Conservation (phyloP, 2,329 filamentous ascomycete genomes). For the Pseudogymnoascus sp. region DNA sequence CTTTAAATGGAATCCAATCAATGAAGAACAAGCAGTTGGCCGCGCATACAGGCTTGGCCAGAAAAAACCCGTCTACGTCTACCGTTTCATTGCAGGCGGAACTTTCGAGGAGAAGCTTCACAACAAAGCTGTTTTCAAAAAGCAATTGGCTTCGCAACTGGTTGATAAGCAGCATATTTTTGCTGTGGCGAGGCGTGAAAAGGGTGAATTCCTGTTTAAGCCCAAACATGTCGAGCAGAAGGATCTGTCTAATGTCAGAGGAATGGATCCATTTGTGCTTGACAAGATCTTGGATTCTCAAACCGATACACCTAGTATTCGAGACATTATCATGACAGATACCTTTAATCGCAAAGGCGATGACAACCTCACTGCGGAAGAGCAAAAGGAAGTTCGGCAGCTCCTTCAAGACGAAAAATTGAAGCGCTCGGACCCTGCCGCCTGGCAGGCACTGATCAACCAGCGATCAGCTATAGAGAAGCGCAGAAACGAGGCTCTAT, state of each 20-base stretch:
- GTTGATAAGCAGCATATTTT: conserved; percentile 75
- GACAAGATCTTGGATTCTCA: conserved; percentile 53
- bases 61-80: conserved; percentile 71
- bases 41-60: conserved; percentile 82
- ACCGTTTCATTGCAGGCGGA: conserved; percentile 69
- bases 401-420: conserved; percentile 30
- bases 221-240: conserved; percentile 45
- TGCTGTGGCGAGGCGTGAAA: conserved; percentile 52
- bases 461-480: not conserved
- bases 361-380: conserved; percentile 54
- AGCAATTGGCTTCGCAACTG: conserved; percentile 67
- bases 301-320: conserved; percentile 37
- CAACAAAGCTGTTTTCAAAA: conserved; percentile 73
- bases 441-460: not conserved
- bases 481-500: not conserved
- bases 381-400: conserved; percentile 46
- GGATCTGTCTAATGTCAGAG: conserved; percentile 44
- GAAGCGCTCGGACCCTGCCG: conserved; percentile 20
- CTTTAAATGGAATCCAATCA: conserved; percentile 69
- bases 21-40: conserved; percentile 81
- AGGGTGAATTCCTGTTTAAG: conserved; percentile 48
- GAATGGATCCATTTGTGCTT: conserved; percentile 51
- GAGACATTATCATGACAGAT: conserved; percentile 57
- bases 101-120: conserved; percentile 72
- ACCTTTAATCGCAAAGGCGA: conserved; percentile 64